phyloP scores from a whole-genome alignment of 2,329 filamentous ascomycete species.

The Trichoderma endophyticum region DNA sequence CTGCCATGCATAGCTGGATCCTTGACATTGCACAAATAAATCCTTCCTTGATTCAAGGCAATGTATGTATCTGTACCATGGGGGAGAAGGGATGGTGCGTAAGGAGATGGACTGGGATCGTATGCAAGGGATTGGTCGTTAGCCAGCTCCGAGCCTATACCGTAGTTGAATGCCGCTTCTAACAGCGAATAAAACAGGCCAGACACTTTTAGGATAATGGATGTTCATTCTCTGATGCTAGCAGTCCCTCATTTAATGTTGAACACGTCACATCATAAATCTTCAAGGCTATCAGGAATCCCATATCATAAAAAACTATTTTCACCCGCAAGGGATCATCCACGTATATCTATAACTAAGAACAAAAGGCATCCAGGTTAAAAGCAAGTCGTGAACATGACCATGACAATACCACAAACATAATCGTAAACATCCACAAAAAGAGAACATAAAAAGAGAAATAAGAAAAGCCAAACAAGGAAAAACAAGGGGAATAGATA shows the following conservation, averaged over 20 bases:
- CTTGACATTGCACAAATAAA: neutral
- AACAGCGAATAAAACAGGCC: neutral
- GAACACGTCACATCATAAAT: neutral
- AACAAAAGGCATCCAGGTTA: neutral
- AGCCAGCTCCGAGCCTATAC: neutral
- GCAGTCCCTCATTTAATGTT: neutral
- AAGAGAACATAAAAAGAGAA: neutral
- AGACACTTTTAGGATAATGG: neutral
- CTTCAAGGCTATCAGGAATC: neutral
- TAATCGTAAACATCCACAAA: neutral
- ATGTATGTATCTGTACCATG: neutral
- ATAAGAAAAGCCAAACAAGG: neutral
- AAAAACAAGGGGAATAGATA: neutral
- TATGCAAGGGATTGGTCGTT: neutral
- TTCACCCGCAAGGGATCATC: constrained; percentile 10
- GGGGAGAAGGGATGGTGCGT: neutral
- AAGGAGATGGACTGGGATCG: neutral
- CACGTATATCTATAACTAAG: constrained; percentile 1
- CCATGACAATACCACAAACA: neutral
- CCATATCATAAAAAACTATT: neutral
- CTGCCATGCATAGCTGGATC: neutral
- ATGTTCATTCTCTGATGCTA: neutral
- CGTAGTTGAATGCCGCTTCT: neutral
- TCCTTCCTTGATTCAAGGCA: neutral
- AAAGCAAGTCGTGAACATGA: neutral